phyloP scores from a whole-genome alignment of 495 filamentous ascomycete species.

The Annulohypoxylon stygium region DNA sequence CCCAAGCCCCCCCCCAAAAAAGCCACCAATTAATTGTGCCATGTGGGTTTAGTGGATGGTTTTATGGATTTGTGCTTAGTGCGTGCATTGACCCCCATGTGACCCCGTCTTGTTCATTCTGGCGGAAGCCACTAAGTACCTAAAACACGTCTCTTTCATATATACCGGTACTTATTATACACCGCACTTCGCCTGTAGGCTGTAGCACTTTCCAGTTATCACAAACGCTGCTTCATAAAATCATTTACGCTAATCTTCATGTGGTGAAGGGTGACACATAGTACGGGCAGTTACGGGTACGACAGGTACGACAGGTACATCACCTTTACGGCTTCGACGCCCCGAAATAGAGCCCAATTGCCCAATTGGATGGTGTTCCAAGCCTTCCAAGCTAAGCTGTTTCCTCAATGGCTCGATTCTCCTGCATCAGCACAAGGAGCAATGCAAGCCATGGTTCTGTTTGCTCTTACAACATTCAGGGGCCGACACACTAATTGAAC shows the following conservation, averaged over 20 bases:
- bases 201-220: too few relatives aligned
- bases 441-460: slow-evolving; percentile 33
- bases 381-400: slow-evolving; percentile 13
- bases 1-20: background rate
- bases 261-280: slow-evolving; percentile 7
- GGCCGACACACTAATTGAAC: slow-evolving; percentile 31
- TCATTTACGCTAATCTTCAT: background rate
- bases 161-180: slow-evolving; percentile 1
- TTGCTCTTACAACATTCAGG: slow-evolving; percentile 28
- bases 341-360: slow-evolving; percentile 18
- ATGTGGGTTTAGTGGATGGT: slow-evolving; percentile 31
- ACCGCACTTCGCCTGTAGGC: background rate
- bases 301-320: background rate
- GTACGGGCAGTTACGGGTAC: background rate
- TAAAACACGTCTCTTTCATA: background rate
- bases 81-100: slow-evolving; percentile 28
- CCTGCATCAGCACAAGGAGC: slow-evolving; percentile 25
- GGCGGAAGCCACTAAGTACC: slow-evolving; percentile 4
- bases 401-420: slow-evolving; percentile 35
- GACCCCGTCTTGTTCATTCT: background rate
- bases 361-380: slow-evolving; percentile 37
- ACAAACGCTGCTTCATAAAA: background rate
- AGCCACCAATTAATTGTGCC: slow-evolving; percentile 33
- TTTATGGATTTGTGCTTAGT: slow-evolving; percentile 22
- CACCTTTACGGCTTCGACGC: background rate